These are phyloP conservation scores for Fusarium tjaetaba DNA, from an alignment of 2,329 filamentous ascomycete genomes.

Conservation along the genomic window DNA sequence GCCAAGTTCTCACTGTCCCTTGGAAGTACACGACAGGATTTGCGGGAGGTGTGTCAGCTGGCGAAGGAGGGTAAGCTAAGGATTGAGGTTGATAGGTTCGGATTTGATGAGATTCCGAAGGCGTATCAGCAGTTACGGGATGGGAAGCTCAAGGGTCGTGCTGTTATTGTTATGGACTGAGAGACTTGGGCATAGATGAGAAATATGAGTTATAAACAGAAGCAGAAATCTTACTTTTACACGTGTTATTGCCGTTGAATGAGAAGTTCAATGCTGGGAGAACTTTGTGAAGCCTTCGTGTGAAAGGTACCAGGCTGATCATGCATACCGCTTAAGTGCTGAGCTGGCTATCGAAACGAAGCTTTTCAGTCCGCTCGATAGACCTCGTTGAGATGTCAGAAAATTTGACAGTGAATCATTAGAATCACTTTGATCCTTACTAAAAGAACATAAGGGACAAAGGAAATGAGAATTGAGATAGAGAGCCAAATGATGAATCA, in stretches of 20 bases:
- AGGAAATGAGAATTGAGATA: background rate
- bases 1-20: background rate
- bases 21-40: background rate
- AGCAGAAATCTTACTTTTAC: too few relatives aligned
- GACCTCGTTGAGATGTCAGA: background rate
- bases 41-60: background rate
- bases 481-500: background rate
- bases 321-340: rapidly evolving
- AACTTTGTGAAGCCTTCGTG: background rate
- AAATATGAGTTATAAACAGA: rapidly evolving
- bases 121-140: background rate
- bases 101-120: background rate
- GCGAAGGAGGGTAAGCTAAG: background rate
- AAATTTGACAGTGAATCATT: rapidly evolving
- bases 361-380: background rate
- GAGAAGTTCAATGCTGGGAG: background rate
- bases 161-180: background rate
- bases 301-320: rapidly evolving
- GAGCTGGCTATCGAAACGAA: background rate
- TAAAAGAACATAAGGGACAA: background rate
- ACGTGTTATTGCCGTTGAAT: too few relatives aligned
- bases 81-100: background rate
- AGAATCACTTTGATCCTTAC: rapidly evolving
- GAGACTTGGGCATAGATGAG: rapidly evolving
- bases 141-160: background rate